Evolutionary conservation across 371 early-diverging fungal genomes (phyloP), one percentile per base, ranked within the genome.

Genomic region (Sporodiniella umbellata): DNA sequence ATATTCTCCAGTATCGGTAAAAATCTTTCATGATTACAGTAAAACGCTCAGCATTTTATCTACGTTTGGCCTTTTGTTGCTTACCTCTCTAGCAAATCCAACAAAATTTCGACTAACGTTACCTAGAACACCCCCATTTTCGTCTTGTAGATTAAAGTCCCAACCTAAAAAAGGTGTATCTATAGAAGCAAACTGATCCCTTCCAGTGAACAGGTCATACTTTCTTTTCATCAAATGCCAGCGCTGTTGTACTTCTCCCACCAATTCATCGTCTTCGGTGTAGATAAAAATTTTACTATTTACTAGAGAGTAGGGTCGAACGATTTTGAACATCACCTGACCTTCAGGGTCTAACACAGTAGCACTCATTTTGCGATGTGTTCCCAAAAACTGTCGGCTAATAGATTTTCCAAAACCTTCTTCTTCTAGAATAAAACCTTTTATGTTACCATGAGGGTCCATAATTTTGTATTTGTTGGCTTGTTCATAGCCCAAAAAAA

Each of bases 241-340:
- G 37, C 83, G 79, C 53, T 93, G 93, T 37, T 92, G 89, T n/a
- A 92, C 90, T 65, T 90, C 89, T 8, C 95, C 94, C 24, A 95
- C 87, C 4, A 83, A 42, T 8, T 76, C 68, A 45, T 85, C 85
- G 22, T 79, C 70, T 1, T 79, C 73, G 0, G 83, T 80, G 21
- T 65, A 73, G 25, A 90, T 78, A 54, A 74, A 80, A 23, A 95
- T 85, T 3, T 75, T 67, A 39, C 87, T 86, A 69, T 93, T 95
- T 58, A 95, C 80, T 17, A 86, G 73, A 6, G 89, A 84, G 64
- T 90, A 83, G 6, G 92, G 92, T 8, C 93, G 74, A 18, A 75
- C 59, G 48, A 92, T 83, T 73, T 87, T 85, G 48, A 92, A 77
- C 4, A 90, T 69, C 2, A 84, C 80, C 10, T 88, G 69, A 4